Base-by-base conservation (phyloP, 1,139 yeast species). In the Geotrichum cucujoidarum region DNA sequence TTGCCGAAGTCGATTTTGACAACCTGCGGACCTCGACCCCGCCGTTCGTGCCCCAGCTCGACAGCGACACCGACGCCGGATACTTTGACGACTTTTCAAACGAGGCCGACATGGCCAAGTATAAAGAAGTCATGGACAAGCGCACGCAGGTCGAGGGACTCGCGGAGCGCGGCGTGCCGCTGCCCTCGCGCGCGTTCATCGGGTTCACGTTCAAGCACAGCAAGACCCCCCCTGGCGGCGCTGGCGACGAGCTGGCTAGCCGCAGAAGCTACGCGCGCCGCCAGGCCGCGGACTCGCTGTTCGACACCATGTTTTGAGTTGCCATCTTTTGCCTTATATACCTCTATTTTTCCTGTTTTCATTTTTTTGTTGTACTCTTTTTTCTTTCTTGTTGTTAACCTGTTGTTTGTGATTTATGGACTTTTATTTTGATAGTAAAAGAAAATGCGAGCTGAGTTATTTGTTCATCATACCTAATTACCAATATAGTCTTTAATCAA, bases 31-130 rank as follows among this genome's bases (percentile, higher is more conserved):
- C 69, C 31, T 76, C 80, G 54, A 50, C 57, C 16, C 96, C 98
- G 3, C 99, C 99, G 24, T 94, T 94, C 66, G 86, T 94, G 25
- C 99, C 99, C 1, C 96, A 94, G 62, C 75, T 94, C 55, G 97
- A 92, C 63, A 86, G 89, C 53, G 98, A 94, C 62, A 94, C 90
- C 55, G 99, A 94, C 69, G 97, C 97, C 0, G 99, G 98, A 1
- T 94, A 94, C 69, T 94, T 94, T 65, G 99, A 94, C 68, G 98
- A 94, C 65, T 94, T 94, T 64, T 89, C 87, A 54, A 94, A 88
- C 66, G 97, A 90, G 61, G 90, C 86, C 49, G 95, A 94, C 66
- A 90, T 94, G 97, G 90, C 92, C 58, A 90, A 92, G 68, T 94
- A 94, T 70, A 92, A 94, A 60, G 98, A 94, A 62, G 98, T 94